Percentiles rank a stretch among this genome's conserved stretches.
Conservation (phyloP, 2,329 filamentous ascomycete species). For the Tolypocladium amazonense region DNA sequence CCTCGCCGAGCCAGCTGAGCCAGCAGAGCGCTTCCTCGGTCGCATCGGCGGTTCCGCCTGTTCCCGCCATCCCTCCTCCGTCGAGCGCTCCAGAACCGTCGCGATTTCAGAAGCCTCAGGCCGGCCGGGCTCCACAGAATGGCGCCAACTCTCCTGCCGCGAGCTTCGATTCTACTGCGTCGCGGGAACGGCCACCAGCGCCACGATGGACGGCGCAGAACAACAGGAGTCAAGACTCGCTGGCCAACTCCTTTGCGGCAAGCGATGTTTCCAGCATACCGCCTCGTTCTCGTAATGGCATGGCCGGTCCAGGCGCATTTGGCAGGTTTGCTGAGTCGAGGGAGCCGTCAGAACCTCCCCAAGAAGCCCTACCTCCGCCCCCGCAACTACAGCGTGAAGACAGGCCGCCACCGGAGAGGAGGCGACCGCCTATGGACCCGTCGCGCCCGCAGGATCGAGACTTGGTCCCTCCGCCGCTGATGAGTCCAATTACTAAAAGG, state of each 20-base stretch:
- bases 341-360: constrained; percentile 8
- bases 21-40: constrained; percentile 10
- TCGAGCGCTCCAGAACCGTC: constrained; percentile 12
- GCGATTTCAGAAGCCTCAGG: constrained; percentile 17
- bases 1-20: constrained; percentile 10
- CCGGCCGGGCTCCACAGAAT: constrained; percentile 25
- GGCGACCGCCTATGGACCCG: constrained; percentile 56
- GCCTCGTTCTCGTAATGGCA: constrained; percentile 42
- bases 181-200: constrained; percentile 25
- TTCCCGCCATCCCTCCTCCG: constrained; percentile 5
- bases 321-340: constrained; percentile 22
- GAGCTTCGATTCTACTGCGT: constrained; percentile 38
- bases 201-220: constrained; percentile 36
- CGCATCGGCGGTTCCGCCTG: constrained; percentile 6
- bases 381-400: constrained; percentile 20
- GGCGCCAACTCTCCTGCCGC: constrained; percentile 36
- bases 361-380: constrained; percentile 4
- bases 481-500: constrained; percentile 36
- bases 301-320: constrained; percentile 26
- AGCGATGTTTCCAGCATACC: constrained; percentile 38
- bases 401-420: constrained; percentile 49
- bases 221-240: constrained; percentile 49
- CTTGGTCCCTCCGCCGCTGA: constrained; percentile 47
- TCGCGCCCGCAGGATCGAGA: constrained; percentile 42
- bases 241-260: constrained; percentile 33